A percentile compares a stretch with the other conserved stretches of the same genome.
These are phyloP conservation scores for Penicillium cataractarum DNA, from an alignment of 495 filamentous ascomycete genomes.

Conservation along the genomic window DNA sequence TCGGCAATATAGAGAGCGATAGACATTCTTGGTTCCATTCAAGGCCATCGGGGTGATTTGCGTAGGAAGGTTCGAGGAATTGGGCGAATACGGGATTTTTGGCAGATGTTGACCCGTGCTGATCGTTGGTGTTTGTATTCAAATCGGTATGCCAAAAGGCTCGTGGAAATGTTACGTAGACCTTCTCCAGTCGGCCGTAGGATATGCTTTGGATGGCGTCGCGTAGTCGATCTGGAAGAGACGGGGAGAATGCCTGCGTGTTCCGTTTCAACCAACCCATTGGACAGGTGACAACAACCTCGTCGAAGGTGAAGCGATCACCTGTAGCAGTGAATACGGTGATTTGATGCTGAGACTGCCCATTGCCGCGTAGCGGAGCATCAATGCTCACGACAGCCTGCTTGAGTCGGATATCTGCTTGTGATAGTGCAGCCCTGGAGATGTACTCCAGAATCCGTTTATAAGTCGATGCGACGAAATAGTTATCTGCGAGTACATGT, in stretches of 20 bases:
- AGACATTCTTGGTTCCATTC: slow-evolving; percentile 80
- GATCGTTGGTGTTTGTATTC: background rate
- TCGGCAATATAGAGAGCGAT: slow-evolving; percentile 71
- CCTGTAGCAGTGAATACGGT: slow-evolving; percentile 59
- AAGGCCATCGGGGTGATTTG: slow-evolving; percentile 69
- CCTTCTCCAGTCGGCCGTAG: slow-evolving; percentile 90
- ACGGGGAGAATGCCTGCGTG: slow-evolving; percentile 67
- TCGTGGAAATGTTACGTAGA: slow-evolving; percentile 82
- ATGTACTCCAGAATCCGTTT: slow-evolving; percentile 71
- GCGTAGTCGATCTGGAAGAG: slow-evolving; percentile 64
- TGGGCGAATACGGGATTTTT: slow-evolving; percentile 37
- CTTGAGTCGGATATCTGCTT: slow-evolving; percentile 63
- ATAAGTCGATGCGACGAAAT: slow-evolving; percentile 88
- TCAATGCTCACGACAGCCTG: slow-evolving; percentile 59
- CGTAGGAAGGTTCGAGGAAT: slow-evolving; percentile 60
- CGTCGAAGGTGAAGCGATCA: slow-evolving; percentile 67
- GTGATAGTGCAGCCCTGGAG: slow-evolving; percentile 61
- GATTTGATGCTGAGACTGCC: slow-evolving; percentile 35
- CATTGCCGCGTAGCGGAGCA: slow-evolving; percentile 24
- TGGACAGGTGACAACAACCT: slow-evolving; percentile 82
- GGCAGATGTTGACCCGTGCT: slow-evolving; percentile 9
- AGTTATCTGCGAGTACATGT: slow-evolving; percentile 64
- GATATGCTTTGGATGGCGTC: slow-evolving; percentile 77
- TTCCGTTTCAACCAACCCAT: slow-evolving; percentile 89
- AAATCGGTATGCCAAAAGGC: slow-evolving; percentile 61